These are phyloP conservation scores for Cryptococcus amylolentus DNA, from an alignment of 1,284 basidiomycete species.

Conservation along the genomic window DNA sequence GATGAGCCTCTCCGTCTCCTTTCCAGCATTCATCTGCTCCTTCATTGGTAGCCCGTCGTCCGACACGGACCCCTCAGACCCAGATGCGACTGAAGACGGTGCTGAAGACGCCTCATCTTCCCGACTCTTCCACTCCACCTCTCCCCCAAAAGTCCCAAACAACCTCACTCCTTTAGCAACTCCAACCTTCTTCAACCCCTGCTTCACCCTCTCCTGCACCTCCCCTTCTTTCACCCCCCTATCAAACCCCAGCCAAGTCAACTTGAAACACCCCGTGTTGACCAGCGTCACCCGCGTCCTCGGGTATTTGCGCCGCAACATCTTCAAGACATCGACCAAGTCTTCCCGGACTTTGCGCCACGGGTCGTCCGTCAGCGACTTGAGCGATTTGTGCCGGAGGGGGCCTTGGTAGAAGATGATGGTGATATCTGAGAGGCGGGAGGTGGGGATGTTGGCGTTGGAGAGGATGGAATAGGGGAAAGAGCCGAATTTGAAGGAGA, in stretches of 20 bases:
- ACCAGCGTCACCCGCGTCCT: conserved; percentile 1
- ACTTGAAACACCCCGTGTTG: conserved; percentile 1
- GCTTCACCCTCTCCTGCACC: background rate
- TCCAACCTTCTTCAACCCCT: background rate
- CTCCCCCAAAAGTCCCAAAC: background rate
- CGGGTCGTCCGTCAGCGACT: background rate
- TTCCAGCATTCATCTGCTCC: background rate
- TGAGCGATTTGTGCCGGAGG: background rate
- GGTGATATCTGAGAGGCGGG: background rate
- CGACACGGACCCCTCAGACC: too few relatives aligned
- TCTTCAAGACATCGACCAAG: background rate
- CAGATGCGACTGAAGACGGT: too few relatives aligned
- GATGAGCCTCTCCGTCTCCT: background rate
- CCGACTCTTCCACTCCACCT: background rate
- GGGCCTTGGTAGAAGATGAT: background rate
- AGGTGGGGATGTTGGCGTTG: background rate
- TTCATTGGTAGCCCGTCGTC: too few relatives aligned
- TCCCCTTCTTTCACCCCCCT: background rate
- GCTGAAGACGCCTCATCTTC: background rate
- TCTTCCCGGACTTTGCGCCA: background rate
- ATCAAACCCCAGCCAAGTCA: background rate
- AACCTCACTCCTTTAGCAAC: background rate
- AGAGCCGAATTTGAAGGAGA: background rate
- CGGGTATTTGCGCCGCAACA: background rate
- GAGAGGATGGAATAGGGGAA: background rate